These are phyloP conservation scores for Marchantia polymorpha DNA, from an alignment of 225 moss, liverwort and hornwort genomes.

Conservation along the genomic window DNA sequence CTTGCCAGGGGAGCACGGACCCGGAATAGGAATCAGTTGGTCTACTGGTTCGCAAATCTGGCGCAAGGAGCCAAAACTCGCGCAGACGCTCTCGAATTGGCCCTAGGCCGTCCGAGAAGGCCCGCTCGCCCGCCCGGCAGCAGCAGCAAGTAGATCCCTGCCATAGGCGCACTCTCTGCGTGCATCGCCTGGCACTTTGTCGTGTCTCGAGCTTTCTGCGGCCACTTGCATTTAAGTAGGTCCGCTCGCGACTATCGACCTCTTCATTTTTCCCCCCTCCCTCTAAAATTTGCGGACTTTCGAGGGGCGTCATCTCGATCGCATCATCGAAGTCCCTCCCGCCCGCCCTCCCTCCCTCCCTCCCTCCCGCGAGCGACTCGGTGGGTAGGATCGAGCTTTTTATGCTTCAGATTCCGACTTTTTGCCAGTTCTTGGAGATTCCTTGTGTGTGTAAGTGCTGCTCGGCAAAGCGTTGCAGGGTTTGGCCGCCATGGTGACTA, in stretches of 20 bases:
- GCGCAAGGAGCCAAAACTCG: background rate
- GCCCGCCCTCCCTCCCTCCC: too few relatives aligned
- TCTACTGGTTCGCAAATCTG: background rate
- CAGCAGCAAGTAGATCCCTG: background rate
- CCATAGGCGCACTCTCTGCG: background rate
- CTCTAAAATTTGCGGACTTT: background rate
- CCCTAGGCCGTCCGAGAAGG: background rate
- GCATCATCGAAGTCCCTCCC: too few relatives aligned
- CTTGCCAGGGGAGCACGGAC: background rate
- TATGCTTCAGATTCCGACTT: background rate
- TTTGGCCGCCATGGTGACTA: slow-evolving; percentile 5
- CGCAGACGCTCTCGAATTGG: background rate
- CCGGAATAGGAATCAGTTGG: background rate
- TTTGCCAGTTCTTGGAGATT: background rate
- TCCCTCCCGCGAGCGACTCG: background rate
- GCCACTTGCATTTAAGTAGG: background rate
- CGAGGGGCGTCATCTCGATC: slow-evolving; percentile 1
- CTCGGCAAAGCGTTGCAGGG: background rate
- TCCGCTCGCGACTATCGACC: background rate
- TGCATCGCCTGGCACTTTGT: background rate
- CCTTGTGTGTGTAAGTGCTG: background rate
- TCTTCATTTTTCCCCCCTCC: background rate
- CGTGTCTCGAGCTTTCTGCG: background rate
- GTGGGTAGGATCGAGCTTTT: background rate
- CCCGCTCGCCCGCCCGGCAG: background rate